These are phyloP conservation scores for Tetrapisispora namnaoensis DNA, from an alignment of 805 yeast genomes.

Conservation along the genomic window DNA sequence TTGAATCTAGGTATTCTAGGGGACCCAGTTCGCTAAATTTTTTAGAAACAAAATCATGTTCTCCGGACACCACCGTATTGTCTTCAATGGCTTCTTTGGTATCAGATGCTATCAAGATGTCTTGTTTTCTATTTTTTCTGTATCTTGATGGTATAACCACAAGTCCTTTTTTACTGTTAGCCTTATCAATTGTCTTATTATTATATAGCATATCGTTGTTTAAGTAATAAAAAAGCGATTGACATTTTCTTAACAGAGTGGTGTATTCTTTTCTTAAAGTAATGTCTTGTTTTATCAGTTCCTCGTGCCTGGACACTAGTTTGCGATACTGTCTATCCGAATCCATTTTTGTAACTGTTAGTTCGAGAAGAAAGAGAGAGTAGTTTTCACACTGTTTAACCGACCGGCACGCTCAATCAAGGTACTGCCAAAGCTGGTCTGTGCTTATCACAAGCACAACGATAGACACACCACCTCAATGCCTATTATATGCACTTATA, in stretches of 20 bases:
- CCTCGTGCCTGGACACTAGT: slow-evolving; percentile 22
- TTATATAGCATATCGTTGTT: slow-evolving; percentile 1
- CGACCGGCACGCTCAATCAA: too few species aligned
- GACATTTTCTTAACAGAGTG: slow-evolving; percentile 23
- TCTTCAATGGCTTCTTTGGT: background rate
- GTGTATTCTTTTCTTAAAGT: slow-evolving; percentile 26
- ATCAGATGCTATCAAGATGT: background rate
- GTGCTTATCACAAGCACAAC: too few species aligned
- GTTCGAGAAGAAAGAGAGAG: too few species aligned
- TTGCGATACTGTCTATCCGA: slow-evolving; percentile 8
- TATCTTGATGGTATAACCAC: background rate
- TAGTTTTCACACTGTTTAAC: too few species aligned
- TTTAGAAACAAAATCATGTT: too few species aligned
- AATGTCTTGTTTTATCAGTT: slow-evolving; percentile 23
- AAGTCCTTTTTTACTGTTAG: background rate
- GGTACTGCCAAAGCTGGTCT: too few species aligned
- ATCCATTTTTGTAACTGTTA: background rate
- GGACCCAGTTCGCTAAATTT: background rate
- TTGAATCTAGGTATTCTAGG: background rate
- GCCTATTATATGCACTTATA: too few species aligned
- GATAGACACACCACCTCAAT: too few species aligned
- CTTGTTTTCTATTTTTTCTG: background rate
- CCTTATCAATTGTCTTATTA: background rate
- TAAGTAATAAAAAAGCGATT: slow-evolving; percentile 18
- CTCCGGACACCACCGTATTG: too few species aligned